Evolutionary conservation across 805 yeast species (phyloP).

Genomic region (Zygotorulaspora danielsina): DNA sequence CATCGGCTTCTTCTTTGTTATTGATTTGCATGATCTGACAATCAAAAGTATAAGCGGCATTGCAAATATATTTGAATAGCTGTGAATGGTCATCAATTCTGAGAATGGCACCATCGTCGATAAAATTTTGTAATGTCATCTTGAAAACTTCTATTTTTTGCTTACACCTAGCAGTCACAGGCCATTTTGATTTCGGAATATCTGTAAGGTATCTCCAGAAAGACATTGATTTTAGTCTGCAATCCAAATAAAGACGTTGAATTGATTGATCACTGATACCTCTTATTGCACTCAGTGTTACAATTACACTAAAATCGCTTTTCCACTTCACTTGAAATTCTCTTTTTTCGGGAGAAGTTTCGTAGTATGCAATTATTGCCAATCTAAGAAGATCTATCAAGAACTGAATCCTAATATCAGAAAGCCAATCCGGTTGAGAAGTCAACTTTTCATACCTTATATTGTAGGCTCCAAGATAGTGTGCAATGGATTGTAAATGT

Average conservation of each 20-base stretch:
- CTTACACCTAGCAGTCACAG: conserved; percentile 16
- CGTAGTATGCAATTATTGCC: conserved; percentile 13
- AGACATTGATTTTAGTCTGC: conserved; percentile 15
- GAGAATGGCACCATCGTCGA: conserved; percentile 9
- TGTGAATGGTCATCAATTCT: conserved; percentile 34
- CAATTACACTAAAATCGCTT: conserved; percentile 30
- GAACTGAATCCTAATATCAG: conserved; percentile 35
- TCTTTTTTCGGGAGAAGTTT: conserved; percentile 3
- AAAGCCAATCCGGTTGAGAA: conserved; percentile 49
- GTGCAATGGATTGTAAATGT: conserved; percentile 41
- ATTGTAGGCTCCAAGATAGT: conserved; percentile 40
- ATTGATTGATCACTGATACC: conserved; percentile 27
- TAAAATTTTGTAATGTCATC: conserved; percentile 17
- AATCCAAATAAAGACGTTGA: conserved; percentile 20
- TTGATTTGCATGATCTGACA: conserved; percentile 23
- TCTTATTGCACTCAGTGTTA: conserved; percentile 24
- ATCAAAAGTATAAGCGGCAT: conserved; percentile 36
- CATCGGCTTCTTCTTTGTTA: conserved; percentile 26
- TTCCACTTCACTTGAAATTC: conserved; percentile 7
- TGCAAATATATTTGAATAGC: conserved; percentile 36
- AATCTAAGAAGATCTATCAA: conserved; percentile 49
- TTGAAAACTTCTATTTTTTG: conserved; percentile 31
- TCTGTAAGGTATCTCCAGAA: conserved; percentile 27
- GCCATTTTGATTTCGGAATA: conserved; percentile 17
- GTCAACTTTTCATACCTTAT: conserved; percentile 43